A percentile compares a stretch with the other conserved stretches of the same genome.
These are phyloP conservation scores for Dittrichia graveolens DNA, from an alignment of 129 eudicot species.

Conservation along the genomic window DNA sequence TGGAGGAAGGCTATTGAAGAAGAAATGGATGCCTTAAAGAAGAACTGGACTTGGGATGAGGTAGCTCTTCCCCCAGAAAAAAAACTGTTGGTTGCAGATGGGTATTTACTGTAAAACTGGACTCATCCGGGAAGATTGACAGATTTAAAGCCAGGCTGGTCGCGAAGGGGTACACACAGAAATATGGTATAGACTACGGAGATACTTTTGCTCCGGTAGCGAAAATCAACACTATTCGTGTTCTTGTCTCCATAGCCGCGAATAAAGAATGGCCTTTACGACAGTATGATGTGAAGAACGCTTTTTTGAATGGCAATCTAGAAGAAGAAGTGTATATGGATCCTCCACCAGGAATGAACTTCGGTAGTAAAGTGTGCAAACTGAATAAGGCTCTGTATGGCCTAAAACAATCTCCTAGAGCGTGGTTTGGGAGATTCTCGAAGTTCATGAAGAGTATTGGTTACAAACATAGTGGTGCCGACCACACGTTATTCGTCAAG, in stretches of 20 bases:
- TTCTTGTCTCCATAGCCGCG: too few relatives aligned
- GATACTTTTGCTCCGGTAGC: too few relatives aligned
- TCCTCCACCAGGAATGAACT: not conserved
- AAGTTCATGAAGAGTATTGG: slow-evolving; percentile 13
- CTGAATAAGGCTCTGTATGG: too few relatives aligned
- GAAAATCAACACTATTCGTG: too few relatives aligned
- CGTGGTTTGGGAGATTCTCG: slow-evolving; percentile 12
- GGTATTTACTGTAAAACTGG: not conserved
- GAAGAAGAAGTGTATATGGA: too few relatives aligned
- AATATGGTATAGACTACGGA: too few relatives aligned
- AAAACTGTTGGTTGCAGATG: not conserved
- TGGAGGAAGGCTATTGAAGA: slow-evolving; percentile 1
- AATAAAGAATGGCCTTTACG: too few relatives aligned
- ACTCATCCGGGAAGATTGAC: not conserved
- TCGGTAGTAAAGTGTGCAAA: not conserved
- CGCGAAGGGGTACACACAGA: too few relatives aligned
- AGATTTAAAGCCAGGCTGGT: too few relatives aligned
- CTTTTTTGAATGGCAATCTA: too few relatives aligned
- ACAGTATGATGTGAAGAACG: too few relatives aligned
- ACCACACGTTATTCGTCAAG: slow-evolving; percentile 4
- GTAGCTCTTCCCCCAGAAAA: not conserved
- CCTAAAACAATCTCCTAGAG: slow-evolving; percentile 3
- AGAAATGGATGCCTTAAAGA: not conserved
- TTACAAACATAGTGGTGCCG: slow-evolving; percentile 4
- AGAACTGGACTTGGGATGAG: not conserved